phyloP scores from a whole-genome alignment of 169 alveolate species.

The Neospora caninum region DNA sequence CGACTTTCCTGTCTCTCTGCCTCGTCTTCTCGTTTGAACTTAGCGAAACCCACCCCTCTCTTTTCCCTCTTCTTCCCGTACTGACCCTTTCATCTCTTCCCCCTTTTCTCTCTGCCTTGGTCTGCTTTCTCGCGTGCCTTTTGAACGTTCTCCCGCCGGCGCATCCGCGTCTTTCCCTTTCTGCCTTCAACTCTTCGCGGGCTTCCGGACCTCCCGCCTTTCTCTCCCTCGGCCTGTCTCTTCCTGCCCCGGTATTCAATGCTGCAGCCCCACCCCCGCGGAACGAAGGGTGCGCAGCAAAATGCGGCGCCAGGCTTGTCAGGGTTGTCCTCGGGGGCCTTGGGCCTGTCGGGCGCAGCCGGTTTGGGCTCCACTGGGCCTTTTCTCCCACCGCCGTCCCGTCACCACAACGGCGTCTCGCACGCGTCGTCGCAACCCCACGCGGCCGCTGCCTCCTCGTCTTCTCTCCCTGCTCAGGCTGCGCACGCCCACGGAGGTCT shows the following conservation, averaged over 20 bases:
- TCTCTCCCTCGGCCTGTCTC: background rate
- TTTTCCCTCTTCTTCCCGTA: background rate
- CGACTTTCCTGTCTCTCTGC: too few species aligned
- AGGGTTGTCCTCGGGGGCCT: background rate
- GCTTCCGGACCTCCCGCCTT: background rate
- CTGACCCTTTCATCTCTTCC: too few species aligned
- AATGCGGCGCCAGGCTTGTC: background rate
- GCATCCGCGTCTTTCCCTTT: background rate
- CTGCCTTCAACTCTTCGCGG: background rate
- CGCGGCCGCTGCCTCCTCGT: constrained; percentile 2
- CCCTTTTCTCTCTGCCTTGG: too few species aligned
- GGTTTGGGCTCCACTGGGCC: background rate
- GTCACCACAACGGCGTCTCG: background rate
- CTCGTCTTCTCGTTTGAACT: background rate
- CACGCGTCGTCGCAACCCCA: background rate
- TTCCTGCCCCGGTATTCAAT: background rate
- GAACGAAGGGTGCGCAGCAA: background rate
- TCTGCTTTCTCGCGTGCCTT: too few species aligned
- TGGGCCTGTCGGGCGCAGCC: constrained; percentile 21
- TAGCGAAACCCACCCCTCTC: background rate
- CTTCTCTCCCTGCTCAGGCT: background rate
- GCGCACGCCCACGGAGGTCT: background rate
- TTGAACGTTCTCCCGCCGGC: background rate
- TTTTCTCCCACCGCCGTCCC: background rate
- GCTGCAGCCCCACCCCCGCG: constrained; percentile 35